Base-by-base conservation (phyloP, 306 rosid genomes). In the Erythrophleum fordii region DNA sequence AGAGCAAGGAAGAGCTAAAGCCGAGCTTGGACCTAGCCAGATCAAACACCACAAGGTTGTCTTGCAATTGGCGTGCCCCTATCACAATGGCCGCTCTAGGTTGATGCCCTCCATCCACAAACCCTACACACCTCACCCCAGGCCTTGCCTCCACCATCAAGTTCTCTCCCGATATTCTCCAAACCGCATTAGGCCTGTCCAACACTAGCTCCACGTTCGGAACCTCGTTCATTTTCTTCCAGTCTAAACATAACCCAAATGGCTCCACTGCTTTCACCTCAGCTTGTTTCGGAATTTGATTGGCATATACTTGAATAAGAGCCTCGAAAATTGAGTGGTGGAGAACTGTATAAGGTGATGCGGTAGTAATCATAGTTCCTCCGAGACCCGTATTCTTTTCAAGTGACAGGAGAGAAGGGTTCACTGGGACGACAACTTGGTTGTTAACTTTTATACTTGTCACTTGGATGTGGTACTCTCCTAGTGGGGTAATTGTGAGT, bases 1-100 rank as follows among this genome's bases (percentile, higher is more conserved):
- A 7, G 51, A 34, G 28, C 48, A 88, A 55, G 2, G 85, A 84
- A 49, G 64, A 75, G 76, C 80, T 87, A 14, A 90, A 86, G 0
- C 91, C 94, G 16, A 92, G 31, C 69, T 62, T 87, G 0, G 91
- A 90, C 69, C 35, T 80, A 0, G 59, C 82, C 20, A 88, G 58
- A 58, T 92, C 97, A 1, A 90, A 81, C 42, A 83, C 71, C 37
- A 86, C 31, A 1, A 90, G 11, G 16, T 79, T 81, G 2, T 87
- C 91, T 68, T 86, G 86, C 86, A 92, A 58, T 28, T 88, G 93
- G 3, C 34, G 51, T 3, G 80, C 73, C 17, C 93, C 93, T 4
- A 87, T 25, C 26, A 52, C 73, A 16, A 88, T 80, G 0, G 83
- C 68, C 72, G 87, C 83, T 11, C 22, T 78, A 0, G 91, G 82